A percentile compares a stretch with the other conserved stretches of the same genome.
Conservation (phyloP, 345 rosid species). For the Pugionium dolabratum region DNA sequence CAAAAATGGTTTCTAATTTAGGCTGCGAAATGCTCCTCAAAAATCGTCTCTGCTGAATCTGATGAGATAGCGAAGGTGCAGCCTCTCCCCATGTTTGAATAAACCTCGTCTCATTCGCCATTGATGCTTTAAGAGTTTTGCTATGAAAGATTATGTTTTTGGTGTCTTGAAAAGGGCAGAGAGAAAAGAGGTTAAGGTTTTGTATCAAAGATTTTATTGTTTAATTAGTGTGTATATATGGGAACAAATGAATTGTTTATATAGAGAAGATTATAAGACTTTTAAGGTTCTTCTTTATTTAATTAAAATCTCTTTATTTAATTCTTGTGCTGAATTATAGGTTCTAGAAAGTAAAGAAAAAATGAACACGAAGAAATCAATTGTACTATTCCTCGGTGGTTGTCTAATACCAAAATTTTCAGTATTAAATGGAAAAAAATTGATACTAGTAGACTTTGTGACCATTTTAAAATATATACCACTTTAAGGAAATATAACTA, state of each 20-base stretch:
- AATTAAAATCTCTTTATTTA: constrained; percentile 6
- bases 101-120: constrained; percentile 46
- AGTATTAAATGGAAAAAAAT: no score
- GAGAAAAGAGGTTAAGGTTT: constrained; percentile 9
- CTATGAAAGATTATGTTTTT: not conserved
- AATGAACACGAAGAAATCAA: not conserved
- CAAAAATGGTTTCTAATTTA: constrained; percentile 47
- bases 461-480: no score
- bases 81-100: constrained; percentile 46
- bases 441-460: no score
- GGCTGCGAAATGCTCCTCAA: constrained; percentile 14
- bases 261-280: constrained; percentile 31
- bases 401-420: not conserved
- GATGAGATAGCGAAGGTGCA: constrained; percentile 40
- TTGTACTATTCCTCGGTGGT: not conserved
- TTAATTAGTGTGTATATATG: not conserved
- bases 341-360: constrained; percentile 9
- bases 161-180: constrained; percentile 7
- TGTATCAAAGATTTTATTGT: constrained; percentile 7
- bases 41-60: constrained; percentile 29
- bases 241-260: not conserved
- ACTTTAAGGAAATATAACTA: no score
- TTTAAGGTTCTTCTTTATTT: no score
- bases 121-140: constrained; percentile 21
- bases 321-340: constrained; percentile 26